Evolutionary conservation across 352 stramenopile species (phyloP), one percentile per base, ranked within the genome.

Genomic region (Peronospora tabacina): DNA sequence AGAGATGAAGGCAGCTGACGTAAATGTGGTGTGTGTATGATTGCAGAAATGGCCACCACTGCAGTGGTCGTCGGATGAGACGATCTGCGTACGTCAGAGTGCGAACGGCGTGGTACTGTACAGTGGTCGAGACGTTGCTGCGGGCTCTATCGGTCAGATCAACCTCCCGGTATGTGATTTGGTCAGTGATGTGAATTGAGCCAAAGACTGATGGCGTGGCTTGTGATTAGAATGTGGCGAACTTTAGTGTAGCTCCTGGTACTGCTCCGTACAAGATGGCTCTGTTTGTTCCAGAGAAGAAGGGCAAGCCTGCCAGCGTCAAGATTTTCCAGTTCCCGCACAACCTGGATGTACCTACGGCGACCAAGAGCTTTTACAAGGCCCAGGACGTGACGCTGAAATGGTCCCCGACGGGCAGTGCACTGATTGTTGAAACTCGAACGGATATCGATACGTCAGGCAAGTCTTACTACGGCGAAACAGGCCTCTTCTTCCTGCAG

Each of bases 391-490:
- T 92, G 65, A 76, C 70, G 37, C 72, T 95, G 33, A 94, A 94
- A 59, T 96, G 87, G 87, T 90, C 84, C 38, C 84, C 88, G 1
- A 90, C 82, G 3, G 85, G 87, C 46, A 81, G 62, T 9, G 76
- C 85, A 33, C 64, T 96, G 19, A 80, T 97, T 43, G 90, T 94
- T 58, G 81, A 96, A 68, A 96, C 87, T 35, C 85, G 84, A 47
- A 97, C 88, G 44, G 88, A 96, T 46, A 80, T 96, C 13, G 88
- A 97, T 53, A 94, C 85, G 32, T 92, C 84, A 0, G 92, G 92
- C 50, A 82, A 97, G 66, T 97, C 88, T 35, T 99, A 99, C 72
- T 99, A 99, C 53, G 96, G 96, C 40, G 95, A 96, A 47, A 97
- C 94, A 0, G 87, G 91, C 8, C 69, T 99, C 1, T 98, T 97